Base-by-base conservation (phyloP, 352 stramenopile genomes). In the Thalassiosira ordinaria region DNA sequence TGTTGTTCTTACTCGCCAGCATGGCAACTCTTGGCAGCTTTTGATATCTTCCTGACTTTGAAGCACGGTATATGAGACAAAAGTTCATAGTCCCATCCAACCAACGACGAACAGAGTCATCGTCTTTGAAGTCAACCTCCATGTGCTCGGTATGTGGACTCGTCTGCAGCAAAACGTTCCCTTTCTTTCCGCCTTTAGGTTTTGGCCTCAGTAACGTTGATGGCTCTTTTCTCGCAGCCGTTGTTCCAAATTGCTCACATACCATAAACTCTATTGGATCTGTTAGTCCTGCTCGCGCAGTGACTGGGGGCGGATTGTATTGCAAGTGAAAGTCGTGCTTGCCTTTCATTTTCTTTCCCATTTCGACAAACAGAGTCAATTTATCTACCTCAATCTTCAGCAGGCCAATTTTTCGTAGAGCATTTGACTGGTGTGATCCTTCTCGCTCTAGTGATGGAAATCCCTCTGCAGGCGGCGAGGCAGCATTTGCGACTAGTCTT, bases 101-200 rank as follows among this genome's bases (percentile, higher is more conserved):
- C 74, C 74, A 75, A n/a, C 20, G 26, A 9, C 51, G 60, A 59
- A 75, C 39, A 59, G 22, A 27, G 41, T 83, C 60, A 46, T 83
- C 57, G 47, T 74, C 29, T 18, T 71, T 63, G 18, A 83, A 66
- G 6, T 53, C 22, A 6, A 78, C 46, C 51, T 52, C 59, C 13
- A 78, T 61, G 26, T 74, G 11, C 18, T 73, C 71, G 3, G 46
- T 18, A 44, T 71, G 51, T 44, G 24, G 26, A 39, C 49, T 64
- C 11, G 31, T 35, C 33, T 74, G 27, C 35, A 84, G n/a, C 46
- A 52, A 29, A 35, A 72, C 41, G 20, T 64, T 52, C 31, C 35
- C 47, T 14, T 82, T 27, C 13, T 60, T 61, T 37, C 1, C 5
- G n/a, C n/a, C n/a, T n/a, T n/a, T n/a, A n/a, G n/a, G n/a, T n/a